Base-by-base conservation (phyloP, 2,329 filamentous ascomycete genomes). In the Talaromyces sp. region DNA sequence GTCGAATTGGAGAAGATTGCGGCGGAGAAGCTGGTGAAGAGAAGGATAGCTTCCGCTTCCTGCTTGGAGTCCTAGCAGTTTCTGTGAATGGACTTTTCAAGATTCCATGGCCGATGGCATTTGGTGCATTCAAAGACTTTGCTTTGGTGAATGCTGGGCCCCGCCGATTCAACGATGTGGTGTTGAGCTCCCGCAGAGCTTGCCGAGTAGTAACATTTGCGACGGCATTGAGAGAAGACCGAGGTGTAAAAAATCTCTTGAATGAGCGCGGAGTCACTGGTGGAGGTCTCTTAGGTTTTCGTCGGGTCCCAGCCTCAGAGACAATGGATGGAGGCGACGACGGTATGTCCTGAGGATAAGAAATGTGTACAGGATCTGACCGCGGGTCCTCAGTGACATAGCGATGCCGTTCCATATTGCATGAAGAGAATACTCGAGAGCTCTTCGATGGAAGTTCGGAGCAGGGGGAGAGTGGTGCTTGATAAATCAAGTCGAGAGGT, bases 241-340 rank as follows among this genome's bases (percentile, higher is more conserved):
- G 76, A 41, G 82, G 82, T n/a, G 81, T 83, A 67, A 84, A 84
- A 68, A 84, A 84, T 41, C 78, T 76, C 62, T 75, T 78, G 66
- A 84, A 83, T n/a, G 81, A 80, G 58, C 81, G 77, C n/a, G 82
- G 82, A 13, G 82, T 83, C 39, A 84, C 77, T 33, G 81, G 78
- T 52, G 82, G 81, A 59, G 78, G 78, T 67, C 80, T 82, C 71
- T 76, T 77, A 61, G 72, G 74, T 69, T 78, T 79, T 65, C 73
- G 76, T 62, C 75, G 72, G 65, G 71, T 66, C 33, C 72, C 76
- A 69, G 72, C 70, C 70, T 78, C 76, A 39, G 76, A 79, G 62
- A 73, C 72, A 67, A 78, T 74, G 35, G 78, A 78, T 54, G 79
- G 78, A 63, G 79, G 78, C 67, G 78, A 80, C 50, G 78, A 79